Conservation (phyloP, 2,329 filamentous ascomycete genomes). For the Xylariales sp. region DNA sequence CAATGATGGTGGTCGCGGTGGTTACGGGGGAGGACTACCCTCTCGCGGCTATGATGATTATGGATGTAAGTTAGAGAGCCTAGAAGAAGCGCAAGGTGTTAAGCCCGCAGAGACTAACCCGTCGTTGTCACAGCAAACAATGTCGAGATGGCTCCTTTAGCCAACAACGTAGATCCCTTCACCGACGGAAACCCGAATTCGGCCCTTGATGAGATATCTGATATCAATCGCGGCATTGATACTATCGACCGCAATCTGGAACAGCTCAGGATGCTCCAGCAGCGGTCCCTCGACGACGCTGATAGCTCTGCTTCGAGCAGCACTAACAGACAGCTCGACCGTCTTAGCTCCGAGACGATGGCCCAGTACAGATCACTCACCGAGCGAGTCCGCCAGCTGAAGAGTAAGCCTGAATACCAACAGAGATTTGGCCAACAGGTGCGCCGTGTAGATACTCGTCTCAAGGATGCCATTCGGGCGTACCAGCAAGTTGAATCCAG, state of each 20-base stretch:
- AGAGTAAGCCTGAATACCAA: slow-evolving; percentile 81
- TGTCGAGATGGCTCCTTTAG: slow-evolving; percentile 78
- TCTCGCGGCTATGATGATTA: slow-evolving; percentile 46
- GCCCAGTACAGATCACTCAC: slow-evolving; percentile 82
- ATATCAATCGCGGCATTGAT: slow-evolving; percentile 81
- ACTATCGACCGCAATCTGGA: slow-evolving; percentile 78
- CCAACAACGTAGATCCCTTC: slow-evolving; percentile 62
- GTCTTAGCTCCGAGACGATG: slow-evolving; percentile 83
- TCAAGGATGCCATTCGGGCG: slow-evolving; percentile 82
- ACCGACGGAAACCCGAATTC: slow-evolving; percentile 72
- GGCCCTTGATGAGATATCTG: slow-evolving; percentile 85
- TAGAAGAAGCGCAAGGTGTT: background rate
- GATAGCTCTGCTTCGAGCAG: slow-evolving; percentile 76
- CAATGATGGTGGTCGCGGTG: slow-evolving; percentile 53
- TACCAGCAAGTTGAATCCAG: slow-evolving; percentile 85
- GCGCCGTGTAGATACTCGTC: slow-evolving; percentile 79
- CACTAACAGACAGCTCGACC: slow-evolving; percentile 76
- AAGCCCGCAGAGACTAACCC: slow-evolving; percentile 30
- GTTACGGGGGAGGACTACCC: slow-evolving; percentile 51
- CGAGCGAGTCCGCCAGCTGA: slow-evolving; percentile 82
- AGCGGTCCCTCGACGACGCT: slow-evolving; percentile 77
- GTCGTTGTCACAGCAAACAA: slow-evolving; percentile 55
- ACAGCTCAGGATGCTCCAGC: slow-evolving; percentile 77
- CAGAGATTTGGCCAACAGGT: slow-evolving; percentile 84
- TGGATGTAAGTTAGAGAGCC: slow-evolving; percentile 54